A percentile compares a stretch with the other conserved stretches of the same genome.
Evolutionary conservation across 768 basidiomycete genomes (phyloP).

Genomic region (Pisolithus sp.): DNA sequence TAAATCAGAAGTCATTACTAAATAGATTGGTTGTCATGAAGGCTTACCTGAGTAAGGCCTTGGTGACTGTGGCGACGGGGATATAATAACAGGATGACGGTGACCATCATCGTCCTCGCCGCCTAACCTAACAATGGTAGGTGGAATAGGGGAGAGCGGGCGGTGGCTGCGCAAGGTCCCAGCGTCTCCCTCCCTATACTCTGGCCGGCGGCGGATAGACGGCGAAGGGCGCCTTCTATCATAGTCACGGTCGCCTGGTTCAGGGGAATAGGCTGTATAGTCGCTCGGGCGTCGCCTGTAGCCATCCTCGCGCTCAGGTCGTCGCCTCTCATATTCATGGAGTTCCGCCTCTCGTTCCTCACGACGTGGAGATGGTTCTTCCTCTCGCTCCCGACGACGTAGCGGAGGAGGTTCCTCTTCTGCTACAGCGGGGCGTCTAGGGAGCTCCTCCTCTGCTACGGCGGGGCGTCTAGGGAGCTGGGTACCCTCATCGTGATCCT

Average conservation of each 20-base stretch:
- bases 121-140: constrained; percentile 26
- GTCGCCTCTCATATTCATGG: too few relatives aligned
- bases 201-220: constrained; percentile 9
- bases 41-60: constrained; percentile 12
- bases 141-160: constrained; percentile 17
- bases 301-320: not conserved
- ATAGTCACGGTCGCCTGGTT: constrained; percentile 9
- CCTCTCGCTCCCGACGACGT: not conserved
- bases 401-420: constrained; percentile 6
- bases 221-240: constrained; percentile 9
- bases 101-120: constrained; percentile 5
- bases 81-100: not conserved
- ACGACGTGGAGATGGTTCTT: not conserved
- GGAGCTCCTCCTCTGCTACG: not conserved
- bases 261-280: constrained; percentile 9
- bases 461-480: not conserved
- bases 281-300: constrained; percentile 10
- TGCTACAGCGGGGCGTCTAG: not conserved
- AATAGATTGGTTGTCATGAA: not conserved
- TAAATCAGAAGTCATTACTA: constrained; percentile 10
- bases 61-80: not conserved
- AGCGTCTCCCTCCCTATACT: constrained; percentile 8
- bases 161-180: constrained; percentile 1
- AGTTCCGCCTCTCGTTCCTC: not conserved
- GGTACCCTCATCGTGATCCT: not conserved